phyloP scores from a whole-genome alignment of 257 asterid genomes.

The Ilex asprella region DNA sequence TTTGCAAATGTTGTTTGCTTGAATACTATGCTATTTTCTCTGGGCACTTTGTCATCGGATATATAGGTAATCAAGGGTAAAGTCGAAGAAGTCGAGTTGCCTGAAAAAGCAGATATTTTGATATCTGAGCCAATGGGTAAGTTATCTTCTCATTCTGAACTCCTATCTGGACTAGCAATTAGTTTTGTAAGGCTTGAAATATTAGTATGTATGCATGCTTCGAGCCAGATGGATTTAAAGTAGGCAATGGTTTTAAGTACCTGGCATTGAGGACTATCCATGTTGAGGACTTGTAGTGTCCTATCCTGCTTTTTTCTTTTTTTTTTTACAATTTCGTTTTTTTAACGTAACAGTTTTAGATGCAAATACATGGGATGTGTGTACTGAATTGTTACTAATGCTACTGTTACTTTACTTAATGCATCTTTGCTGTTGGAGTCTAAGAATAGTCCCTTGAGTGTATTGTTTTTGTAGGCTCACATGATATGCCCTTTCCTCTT shows the following conservation, averaged over 20 bases:
- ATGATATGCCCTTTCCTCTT: too few species aligned
- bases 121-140: constrained; percentile 99
- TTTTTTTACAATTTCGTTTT: too few species aligned
- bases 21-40: constrained; percentile 2
- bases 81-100: constrained; percentile 92
- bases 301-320: too few species aligned
- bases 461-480: too few species aligned
- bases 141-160: constrained; percentile 12
- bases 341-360: too few species aligned
- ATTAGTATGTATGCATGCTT: background rate
- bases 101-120: constrained; percentile 92
- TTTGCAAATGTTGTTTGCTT: constrained; percentile 7
- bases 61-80: constrained; percentile 86
- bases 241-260: background rate
- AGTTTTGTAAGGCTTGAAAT: background rate
- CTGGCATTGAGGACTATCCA: background rate
- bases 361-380: too few species aligned
- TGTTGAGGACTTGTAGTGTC: background rate
- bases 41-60: constrained; percentile 15
- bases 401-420: too few species aligned
- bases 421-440: too few species aligned
- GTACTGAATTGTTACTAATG: too few species aligned
- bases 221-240: background rate
- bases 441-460: too few species aligned
- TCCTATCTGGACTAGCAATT: background rate